Evolutionary conservation across 768 basidiomycete genomes (phyloP), one percentile per base, ranked within the genome.

Genomic region (Leucogyrophana mollusca): DNA sequence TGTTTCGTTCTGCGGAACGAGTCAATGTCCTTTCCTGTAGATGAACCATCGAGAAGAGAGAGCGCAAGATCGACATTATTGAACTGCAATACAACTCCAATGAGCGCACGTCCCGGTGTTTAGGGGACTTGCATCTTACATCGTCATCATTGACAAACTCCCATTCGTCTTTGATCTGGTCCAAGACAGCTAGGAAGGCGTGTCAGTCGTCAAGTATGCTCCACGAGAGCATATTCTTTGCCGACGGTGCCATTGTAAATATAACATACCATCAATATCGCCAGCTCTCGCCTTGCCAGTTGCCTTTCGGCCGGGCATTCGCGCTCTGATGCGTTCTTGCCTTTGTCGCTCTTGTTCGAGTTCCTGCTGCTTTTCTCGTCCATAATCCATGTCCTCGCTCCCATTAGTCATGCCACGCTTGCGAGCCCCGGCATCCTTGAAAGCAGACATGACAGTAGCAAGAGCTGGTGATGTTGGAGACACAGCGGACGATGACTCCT

Each of bases 1-100:
- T 76, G 68, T 65, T 91, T 93, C 3, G 89, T 87, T 34, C 74
- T 68, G 23, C 80, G 75, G 61, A 95, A 95, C 1, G 90, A 88
- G 6, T 79, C 71, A 58, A 91, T 82, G 54, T 85, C 81, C 60
- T 85, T 88, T 3, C 86, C 87, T 1, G 73, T 66, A 9, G 86
- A 83, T 2, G 82, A 80, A 34, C 84, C 77, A 53, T 94, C 90
- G 20, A 99, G 72, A 3, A 99, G 76, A 56, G 92, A 85, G 13
- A 99, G 77, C 4, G 96, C 94, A 30, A 98, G 76, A 58, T 94
- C 88, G 25, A 96, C 94, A 39, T 88, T 87, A 62, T 96, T 95
- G 69, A 98, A 99, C 85, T 94, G 56, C 20, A 50, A 25, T 14
- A 46, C 21, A 41, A 47, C n/a, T 24, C 24, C 11, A 34, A 17